A percentile compares a stretch with the other conserved stretches of the same genome.
phyloP scores from a whole-genome alignment of 345 rosid genomes.

The Gossypium ekmanianum region DNA sequence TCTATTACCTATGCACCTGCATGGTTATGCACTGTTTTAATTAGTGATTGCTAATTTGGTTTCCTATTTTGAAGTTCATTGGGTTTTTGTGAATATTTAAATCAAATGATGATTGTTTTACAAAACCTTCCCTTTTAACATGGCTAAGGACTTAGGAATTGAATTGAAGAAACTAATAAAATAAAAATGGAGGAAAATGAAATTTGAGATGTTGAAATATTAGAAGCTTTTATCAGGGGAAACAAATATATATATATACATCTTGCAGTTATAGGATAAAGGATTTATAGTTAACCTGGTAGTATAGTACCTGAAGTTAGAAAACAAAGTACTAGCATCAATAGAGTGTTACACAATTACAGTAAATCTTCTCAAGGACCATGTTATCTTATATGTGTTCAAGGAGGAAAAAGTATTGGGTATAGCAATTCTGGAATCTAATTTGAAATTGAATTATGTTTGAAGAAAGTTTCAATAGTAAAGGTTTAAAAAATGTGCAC shows the following conservation, averaged over 20 bases:
- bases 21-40: not conserved
- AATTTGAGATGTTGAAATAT: not conserved
- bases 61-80: not conserved
- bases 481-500: not conserved
- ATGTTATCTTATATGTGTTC: not conserved
- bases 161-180: not conserved
- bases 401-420: not conserved
- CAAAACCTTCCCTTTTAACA: not conserved
- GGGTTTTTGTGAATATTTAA: not conserved
- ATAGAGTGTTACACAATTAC: not conserved
- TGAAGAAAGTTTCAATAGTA: not conserved
- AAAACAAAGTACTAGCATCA: not conserved
- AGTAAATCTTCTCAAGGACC: not conserved
- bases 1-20: not conserved
- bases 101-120: not conserved
- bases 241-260: no score
- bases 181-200: not conserved
- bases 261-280: not conserved
- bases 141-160: not conserved
- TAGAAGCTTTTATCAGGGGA: not conserved
- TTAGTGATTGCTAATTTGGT: not conserved
- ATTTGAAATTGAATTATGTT: not conserved
- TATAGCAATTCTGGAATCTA: not conserved
- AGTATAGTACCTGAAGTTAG: not conserved
- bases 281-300: not conserved